These are phyloP conservation scores for Sambucus nigra DNA, from an alignment of 129 eudicot species.

Conservation along the genomic window DNA sequence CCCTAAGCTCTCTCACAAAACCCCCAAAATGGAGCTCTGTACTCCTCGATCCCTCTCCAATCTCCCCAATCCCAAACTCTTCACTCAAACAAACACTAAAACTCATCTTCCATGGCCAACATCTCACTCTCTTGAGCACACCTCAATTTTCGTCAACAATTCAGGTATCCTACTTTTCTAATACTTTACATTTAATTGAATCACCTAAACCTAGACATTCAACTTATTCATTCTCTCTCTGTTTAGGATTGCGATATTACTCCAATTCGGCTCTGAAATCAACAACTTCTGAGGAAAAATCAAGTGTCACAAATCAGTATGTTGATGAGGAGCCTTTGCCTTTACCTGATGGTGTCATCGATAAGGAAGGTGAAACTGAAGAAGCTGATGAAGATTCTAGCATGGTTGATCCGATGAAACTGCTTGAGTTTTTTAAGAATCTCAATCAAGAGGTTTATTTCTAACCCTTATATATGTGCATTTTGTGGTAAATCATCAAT, in stretches of 20 bases:
- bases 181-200: not conserved
- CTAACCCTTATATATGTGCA: not conserved
- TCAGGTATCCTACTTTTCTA: conserved; percentile 19
- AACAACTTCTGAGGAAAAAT: conserved; percentile 31
- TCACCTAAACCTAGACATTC: not conserved
- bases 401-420: conserved; percentile 19
- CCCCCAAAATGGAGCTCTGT: conserved; percentile 27
- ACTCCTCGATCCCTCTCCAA: conserved; percentile 21
- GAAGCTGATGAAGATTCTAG: conserved; percentile 19
- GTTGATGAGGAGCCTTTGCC: conserved; percentile 26
- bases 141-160: conserved; percentile 12
- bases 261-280: conserved; percentile 20
- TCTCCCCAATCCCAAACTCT: conserved; percentile 1
- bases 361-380: conserved; percentile 20
- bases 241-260: conserved; percentile 24
- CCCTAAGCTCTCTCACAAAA: conserved; percentile 1
- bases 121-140: conserved; percentile 18
- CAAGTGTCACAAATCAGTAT: conserved; percentile 27
- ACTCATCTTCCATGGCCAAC: conserved; percentile 13
- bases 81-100: not conserved
- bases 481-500: not conserved
- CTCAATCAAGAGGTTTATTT: conserved; percentile 38
- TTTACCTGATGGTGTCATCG: conserved; percentile 17
- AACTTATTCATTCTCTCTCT: not conserved
- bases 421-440: conserved; percentile 32